phyloP scores from a whole-genome alignment of 371 early-diverging fungal genomes.

The Blastocladiella emersonii region DNA sequence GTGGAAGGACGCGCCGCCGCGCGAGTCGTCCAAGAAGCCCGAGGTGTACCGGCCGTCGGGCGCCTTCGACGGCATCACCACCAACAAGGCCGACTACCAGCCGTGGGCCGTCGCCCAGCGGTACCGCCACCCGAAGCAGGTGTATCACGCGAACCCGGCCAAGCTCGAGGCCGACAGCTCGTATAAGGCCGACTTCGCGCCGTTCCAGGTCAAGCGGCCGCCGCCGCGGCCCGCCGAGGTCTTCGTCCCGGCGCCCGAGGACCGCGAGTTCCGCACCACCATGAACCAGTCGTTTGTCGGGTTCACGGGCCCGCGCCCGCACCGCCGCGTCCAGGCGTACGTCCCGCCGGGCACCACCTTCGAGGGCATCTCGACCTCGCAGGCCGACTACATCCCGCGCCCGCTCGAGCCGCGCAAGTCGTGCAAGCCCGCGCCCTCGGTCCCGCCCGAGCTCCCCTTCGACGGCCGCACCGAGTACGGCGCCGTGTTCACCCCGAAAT shows the following conservation, averaged over 20 bases:
- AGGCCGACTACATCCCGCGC: background rate
- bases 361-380: background rate
- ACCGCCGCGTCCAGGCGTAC: background rate
- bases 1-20: background rate
- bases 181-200: background rate
- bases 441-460: background rate
- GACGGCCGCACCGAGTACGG: background rate
- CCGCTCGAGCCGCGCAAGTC: background rate
- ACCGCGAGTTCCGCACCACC: background rate
- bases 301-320: background rate
- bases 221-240: background rate
- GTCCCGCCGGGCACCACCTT: background rate
- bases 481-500: background rate
- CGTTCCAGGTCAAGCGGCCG: background rate
- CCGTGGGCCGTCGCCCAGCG: background rate
- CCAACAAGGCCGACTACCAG: constrained; percentile 3
- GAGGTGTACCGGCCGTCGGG: background rate
- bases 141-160: background rate
- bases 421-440: background rate
- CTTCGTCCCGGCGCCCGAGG: background rate
- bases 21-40: background rate
- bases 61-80: background rate
- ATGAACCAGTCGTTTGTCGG: background rate
- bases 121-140: background rate
- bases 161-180: background rate